phyloP scores from a whole-genome alignment of 2,329 filamentous ascomycete genomes.

The Aureobasidium mangrovei region DNA sequence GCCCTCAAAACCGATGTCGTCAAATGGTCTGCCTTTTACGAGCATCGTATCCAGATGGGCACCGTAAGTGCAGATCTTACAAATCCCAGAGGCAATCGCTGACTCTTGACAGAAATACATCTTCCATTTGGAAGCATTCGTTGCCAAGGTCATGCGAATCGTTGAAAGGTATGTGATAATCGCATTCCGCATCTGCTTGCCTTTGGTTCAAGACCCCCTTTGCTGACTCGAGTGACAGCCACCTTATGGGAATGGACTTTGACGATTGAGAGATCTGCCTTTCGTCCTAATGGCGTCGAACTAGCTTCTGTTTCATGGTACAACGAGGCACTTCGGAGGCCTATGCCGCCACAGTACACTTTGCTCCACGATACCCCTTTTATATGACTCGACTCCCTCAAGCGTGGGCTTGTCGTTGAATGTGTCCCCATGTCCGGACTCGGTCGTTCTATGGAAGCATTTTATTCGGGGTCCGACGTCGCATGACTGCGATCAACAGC shows the following conservation, averaged over 20 bases:
- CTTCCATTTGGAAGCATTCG: conserved; percentile 96
- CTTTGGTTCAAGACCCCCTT: not conserved
- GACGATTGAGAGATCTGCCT: conserved; percentile 28
- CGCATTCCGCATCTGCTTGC: not conserved
- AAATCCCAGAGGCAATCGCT: not conserved
- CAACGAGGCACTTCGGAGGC: not conserved
- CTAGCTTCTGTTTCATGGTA: too few relatives aligned
- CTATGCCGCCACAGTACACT: not conserved
- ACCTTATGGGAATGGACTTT: conserved; percentile 69
- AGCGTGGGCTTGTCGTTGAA: not conserved
- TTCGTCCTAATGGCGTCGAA: too few relatives aligned
- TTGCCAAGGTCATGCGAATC: conserved; percentile 96
- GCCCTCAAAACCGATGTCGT: conserved; percentile 84
- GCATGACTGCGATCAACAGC: not conserved
- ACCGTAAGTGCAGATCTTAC: conserved; percentile 38
- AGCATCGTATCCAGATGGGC: conserved; percentile 85
- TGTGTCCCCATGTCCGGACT: not conserved
- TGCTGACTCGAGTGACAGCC: not conserved
- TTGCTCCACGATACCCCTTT: not conserved
- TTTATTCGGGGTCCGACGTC: not conserved
- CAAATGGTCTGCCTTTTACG: conserved; percentile 94
- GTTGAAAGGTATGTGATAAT: conserved; percentile 64
- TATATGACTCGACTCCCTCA: not conserved
- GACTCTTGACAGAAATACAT: conserved; percentile 62
- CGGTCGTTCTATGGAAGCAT: conserved; percentile 3